Evolutionary conservation across 1,284 basidiomycete species (phyloP), one percentile per base, ranked within the genome.

Genomic region (Erythrobasidium hasegawianum): DNA sequence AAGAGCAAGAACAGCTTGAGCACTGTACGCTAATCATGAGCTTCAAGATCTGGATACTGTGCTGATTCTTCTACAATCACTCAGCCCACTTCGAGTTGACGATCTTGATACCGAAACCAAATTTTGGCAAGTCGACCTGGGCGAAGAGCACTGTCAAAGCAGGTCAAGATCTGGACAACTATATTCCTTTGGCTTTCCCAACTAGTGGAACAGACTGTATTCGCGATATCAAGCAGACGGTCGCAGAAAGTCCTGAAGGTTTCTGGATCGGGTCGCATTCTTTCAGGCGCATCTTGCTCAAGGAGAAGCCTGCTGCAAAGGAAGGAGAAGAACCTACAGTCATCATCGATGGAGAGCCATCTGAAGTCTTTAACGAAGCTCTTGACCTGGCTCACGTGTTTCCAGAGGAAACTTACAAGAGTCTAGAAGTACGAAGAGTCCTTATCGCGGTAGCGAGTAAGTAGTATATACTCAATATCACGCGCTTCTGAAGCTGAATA

Each of bases 211-310:
- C 69, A 27, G 74, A 75, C 45, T 65, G 68, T n/a, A 69, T 75
- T 5, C 66, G 70, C 38, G 74, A 75, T 43, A 62, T 75, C 26
- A 69, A 69, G 47, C 68, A 69, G 64, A 68, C 72, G 39, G 70
- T 75, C 47, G 64, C 70, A 56, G 74, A 75, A 60, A 69, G 69
- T 2, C 69, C 74, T 16, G 75, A 76, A 55, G 75, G 74, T 2
- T 76, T 72, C 72, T 76, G 75, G 75, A 71, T 76, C 59, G 75
- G 75, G 11, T 60, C 72, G 22, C 72, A 75, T 52, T 70, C 71
- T 9, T 69, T 75, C 56, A 68, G 68, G n/a, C 71, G 71, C 2
- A 53, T 65, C n/a, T 18, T 45, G 22, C 54, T 71, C 43, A 68
- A 67, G 49, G 69, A 72, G 40, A 69, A 72, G 29, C 41, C 67